Percentiles rank a stretch among this genome's conserved stretches.
phyloP scores from a whole-genome alignment of 768 basidiomycete species.

The Tephrocybe sp. region DNA sequence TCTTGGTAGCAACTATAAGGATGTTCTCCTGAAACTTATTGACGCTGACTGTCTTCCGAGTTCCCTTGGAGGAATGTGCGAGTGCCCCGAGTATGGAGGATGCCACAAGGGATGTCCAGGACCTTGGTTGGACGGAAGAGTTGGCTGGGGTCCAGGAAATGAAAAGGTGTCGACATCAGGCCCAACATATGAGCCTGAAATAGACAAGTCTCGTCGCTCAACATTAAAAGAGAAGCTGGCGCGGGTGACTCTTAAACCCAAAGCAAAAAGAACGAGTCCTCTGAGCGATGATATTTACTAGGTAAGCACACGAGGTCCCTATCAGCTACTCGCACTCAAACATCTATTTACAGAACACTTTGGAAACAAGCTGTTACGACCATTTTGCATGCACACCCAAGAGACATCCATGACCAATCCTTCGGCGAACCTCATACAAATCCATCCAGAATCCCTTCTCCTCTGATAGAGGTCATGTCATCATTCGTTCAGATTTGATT shows the following conservation, averaged over 20 bases:
- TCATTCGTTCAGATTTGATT: too few species aligned
- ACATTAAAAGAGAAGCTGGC: neutral
- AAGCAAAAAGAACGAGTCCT: neutral
- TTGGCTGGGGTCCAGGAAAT: slow-evolving; percentile 42
- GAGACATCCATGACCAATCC: too few species aligned
- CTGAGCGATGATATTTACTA: neutral
- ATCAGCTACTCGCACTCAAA: too few species aligned
- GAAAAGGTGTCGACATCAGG: neutral
- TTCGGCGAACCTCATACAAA: too few species aligned
- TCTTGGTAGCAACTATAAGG: slow-evolving; percentile 57
- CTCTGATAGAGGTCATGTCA: too few species aligned
- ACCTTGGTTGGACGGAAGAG: slow-evolving; percentile 66
- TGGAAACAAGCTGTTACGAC: too few species aligned
- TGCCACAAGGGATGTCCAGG: slow-evolving; percentile 64
- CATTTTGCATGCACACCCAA: too few species aligned
- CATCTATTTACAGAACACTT: too few species aligned
- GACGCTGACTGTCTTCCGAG: slow-evolving; percentile 63
- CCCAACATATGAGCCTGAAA: neutral
- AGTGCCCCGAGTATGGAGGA: slow-evolving; percentile 51
- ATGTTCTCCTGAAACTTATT: slow-evolving; percentile 54
- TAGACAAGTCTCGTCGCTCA: neutral
- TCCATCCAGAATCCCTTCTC: too few species aligned
- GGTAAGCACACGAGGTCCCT: too few species aligned
- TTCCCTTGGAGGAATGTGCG: slow-evolving; percentile 63
- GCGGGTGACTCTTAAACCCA: neutral